Evolutionary conservation across 768 basidiomycete species (phyloP).

Genomic region (Tylopilus plumbeoviolaceoides): DNA sequence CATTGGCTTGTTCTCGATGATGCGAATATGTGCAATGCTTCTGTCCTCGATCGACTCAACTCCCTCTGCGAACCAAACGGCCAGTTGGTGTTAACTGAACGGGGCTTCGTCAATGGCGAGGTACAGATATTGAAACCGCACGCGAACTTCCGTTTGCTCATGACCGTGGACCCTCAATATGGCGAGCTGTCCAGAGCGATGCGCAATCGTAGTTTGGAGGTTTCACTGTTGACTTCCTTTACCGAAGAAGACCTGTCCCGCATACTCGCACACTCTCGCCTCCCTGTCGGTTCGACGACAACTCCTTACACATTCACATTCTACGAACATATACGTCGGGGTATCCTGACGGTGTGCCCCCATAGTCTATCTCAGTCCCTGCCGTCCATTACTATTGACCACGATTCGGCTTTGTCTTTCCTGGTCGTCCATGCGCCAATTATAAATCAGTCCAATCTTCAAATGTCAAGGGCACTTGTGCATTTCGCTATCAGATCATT

Average conservation of each 20-base stretch:
- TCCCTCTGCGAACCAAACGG: conserved; percentile 91
- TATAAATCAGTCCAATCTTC: conserved; percentile 13
- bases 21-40: conserved; percentile 92
- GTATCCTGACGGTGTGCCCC: conserved; percentile 8
- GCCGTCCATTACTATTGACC: conserved; percentile 43
- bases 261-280: conserved; percentile 44
- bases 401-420: conserved; percentile 44
- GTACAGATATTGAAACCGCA: conserved; percentile 79
- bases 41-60: conserved; percentile 94
- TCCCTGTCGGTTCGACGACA: conserved; percentile 34
- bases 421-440: conserved; percentile 40
- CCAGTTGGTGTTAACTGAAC: conserved; percentile 78
- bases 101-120: conserved; percentile 74
- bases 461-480: conserved; percentile 20
- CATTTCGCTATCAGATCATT: conserved; percentile 26
- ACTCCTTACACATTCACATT: conserved; percentile 8
- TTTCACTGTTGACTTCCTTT: conserved; percentile 45
- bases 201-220: conserved; percentile 94
- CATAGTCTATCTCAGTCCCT: conserved; percentile 1
- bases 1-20: conserved; percentile 89
- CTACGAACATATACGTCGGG: conserved; percentile 26
- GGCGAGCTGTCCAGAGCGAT: conserved; percentile 97
- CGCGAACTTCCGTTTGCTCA: conserved; percentile 86
- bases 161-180: conserved; percentile 86
- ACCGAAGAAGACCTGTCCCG: conserved; percentile 44